phyloP scores from a whole-genome alignment of 1,284 basidiomycete genomes.

The Gomphus sp. region DNA sequence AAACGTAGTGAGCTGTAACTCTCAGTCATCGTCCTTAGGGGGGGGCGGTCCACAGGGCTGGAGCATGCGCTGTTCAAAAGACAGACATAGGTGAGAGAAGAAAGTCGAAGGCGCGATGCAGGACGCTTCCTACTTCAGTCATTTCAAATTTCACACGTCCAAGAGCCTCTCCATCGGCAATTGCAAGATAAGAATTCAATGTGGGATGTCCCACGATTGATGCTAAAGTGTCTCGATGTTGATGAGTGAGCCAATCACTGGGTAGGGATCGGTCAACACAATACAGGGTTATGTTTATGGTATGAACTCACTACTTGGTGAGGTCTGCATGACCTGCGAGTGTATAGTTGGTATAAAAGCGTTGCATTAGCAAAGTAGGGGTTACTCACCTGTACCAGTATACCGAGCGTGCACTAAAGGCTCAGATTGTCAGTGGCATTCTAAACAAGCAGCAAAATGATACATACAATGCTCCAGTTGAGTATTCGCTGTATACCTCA shows the following conservation, averaged over 20 bases:
- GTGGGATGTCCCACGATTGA: constrained; percentile 90
- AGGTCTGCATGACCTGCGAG: constrained; percentile 79
- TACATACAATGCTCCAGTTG: constrained; percentile 83
- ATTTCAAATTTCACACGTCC: constrained; percentile 92
- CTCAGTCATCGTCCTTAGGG: constrained; percentile 75
- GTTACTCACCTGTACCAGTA: constrained; percentile 74
- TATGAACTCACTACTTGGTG: constrained; percentile 74
- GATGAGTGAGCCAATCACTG: constrained; percentile 97
- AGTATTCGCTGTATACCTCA: constrained; percentile 90
- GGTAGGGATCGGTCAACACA: constrained; percentile 1
- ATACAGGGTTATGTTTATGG: background rate
- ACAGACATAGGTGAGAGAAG: constrained; percentile 7
- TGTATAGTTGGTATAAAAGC: background rate
- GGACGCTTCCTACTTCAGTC: constrained; percentile 65
- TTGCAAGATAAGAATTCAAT: constrained; percentile 77
- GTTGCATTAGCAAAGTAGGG: background rate
- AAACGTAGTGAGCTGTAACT: background rate
- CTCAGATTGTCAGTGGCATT: constrained; percentile 9
- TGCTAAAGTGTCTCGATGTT: constrained; percentile 90
- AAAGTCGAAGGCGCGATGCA: background rate
- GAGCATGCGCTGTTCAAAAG: constrained; percentile 71
- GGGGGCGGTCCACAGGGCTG: constrained; percentile 98
- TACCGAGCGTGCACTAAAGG: constrained; percentile 86
- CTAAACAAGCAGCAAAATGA: constrained; percentile 5
- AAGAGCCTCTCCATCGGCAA: constrained; percentile 89